phyloP scores from a whole-genome alignment of 1,139 yeast species.

The Saccharomyces pastorianus region DNA sequence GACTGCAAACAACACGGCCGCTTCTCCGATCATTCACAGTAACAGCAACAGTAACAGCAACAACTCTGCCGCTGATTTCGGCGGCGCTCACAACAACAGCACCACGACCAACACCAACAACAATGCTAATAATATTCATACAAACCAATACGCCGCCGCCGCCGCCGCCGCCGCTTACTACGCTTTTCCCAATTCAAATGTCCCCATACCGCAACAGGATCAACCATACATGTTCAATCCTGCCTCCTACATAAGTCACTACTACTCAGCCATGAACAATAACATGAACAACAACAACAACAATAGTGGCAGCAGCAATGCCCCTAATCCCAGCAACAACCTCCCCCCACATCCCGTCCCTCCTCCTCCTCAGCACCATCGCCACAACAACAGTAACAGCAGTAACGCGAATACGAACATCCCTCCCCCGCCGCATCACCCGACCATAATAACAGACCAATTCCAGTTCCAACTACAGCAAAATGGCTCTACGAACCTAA shows the following conservation, averaged over 20 bases:
- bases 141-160: neutral
- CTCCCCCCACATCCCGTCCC: neutral
- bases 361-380: too few relatives aligned
- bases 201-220: slow-evolving; percentile 2
- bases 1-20: neutral
- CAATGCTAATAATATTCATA: neutral
- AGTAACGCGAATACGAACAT: neutral
- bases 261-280: neutral
- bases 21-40: neutral
- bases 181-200: neutral
- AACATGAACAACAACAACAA: neutral
- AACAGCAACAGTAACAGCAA: neutral
- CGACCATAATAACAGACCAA: neutral
- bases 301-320: slow-evolving; percentile 1
- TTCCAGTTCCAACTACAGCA: neutral
- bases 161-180: neutral
- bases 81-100: neutral
- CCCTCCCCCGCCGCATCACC: neutral
- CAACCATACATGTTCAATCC: neutral
- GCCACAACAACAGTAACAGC: neutral
- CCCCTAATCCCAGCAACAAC: slow-evolving; percentile 1
- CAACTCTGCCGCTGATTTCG: neutral
- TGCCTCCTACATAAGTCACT: neutral
- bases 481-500: neutral
- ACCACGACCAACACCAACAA: neutral